Evolutionary conservation across 192 early-diverging fungal genomes (phyloP), one percentile per base, ranked within the genome.

Genomic region (Backusella psychrophila): DNA sequence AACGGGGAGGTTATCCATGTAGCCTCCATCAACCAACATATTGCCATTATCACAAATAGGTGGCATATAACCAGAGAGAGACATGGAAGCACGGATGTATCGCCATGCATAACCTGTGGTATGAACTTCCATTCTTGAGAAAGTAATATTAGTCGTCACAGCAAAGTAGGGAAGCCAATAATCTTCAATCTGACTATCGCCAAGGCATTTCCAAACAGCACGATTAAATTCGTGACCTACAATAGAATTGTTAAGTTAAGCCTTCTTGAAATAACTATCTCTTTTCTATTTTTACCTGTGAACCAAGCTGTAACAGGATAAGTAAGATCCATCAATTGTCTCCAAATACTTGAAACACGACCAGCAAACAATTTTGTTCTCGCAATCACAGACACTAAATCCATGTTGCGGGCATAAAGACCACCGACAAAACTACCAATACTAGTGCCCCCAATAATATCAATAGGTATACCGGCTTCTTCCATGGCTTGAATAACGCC

Each of bases 11-110:
- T 99, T 98, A 81, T 98, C 96, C 84, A 98, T 89, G 81, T 99
- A 99, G 5, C 98, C 98, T 71, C 98, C 98, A 79, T 99, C 98
- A 14, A 99, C 90, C n/a, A 99, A 84, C 92, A 99, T 91, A 77
- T 96, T 89, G 33, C 98, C 98, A 75, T 98, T 93, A 81, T 99
- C 96, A 78, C 95, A 98, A 41, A 99, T 85, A 0, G 98, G 98
- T 1, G 98, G 98, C 74, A 99, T 84, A 80, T 94, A 98, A 8
- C 96, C 96, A 6, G 96, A 92, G 12, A 99, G 87, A 3, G 96
- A 97, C 98, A 99, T 99, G 52, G 96, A 98, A 2, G 98, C 98
- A 34, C 98, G 92, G 53, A 99, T 89, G 65, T 96, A 98, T 6
- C 97, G 91, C 98, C 98, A 99, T 70, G 98, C 91, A 77, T 97